Evolutionary conservation across 495 filamentous ascomycete genomes (phyloP), one percentile per base, ranked within the genome.

Genomic region (Neurospora sublineolata): DNA sequence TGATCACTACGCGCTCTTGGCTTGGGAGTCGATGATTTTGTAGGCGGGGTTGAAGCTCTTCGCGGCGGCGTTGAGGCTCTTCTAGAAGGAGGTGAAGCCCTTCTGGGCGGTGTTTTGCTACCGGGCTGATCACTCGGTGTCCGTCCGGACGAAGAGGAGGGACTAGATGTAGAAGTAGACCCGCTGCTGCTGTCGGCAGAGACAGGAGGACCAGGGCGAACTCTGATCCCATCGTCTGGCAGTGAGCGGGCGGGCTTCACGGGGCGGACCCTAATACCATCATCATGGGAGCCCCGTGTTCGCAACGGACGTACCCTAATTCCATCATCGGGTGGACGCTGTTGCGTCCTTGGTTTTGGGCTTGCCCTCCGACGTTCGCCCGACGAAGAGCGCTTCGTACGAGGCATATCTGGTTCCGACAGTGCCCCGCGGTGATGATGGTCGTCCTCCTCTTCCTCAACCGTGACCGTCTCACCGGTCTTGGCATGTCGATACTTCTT

Each of bases 231-330:
- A 40, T 75, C 68, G 14, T 71, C 73, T 4, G 69, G 67, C 3
- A 72, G n/a, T 12, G 23, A 38, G 9, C 27, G 82, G 23, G 67
- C 79, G 75, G 46, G 83, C 73, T 68, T 84, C 76, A 71, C 18
- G 58, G 85, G 83, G 71, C 79, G 82, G 10, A 81, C 75, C 14
- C 80, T 68, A 41, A 82, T 76, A 2, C 72, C 77, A 60, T 80
- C 75, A 67, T 74, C 73, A 18, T 18, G 64, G 72, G 58, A 76
- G 74, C 3, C 72, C 74, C 37, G n/a, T 3, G 18, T 70, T 20
- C 71, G 42, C 58, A 68, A 58, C 4, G 77, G 70, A n/a, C 46
- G 72, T 8, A 75, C 70, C 39, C 80, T 76, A 64, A 75, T 79
- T 4, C 78, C 80, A 68, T 82, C 78, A 60, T 80, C 77, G 18